phyloP scores from a whole-genome alignment of 2,329 filamentous ascomycete genomes.

The Orbilia quercus region DNA sequence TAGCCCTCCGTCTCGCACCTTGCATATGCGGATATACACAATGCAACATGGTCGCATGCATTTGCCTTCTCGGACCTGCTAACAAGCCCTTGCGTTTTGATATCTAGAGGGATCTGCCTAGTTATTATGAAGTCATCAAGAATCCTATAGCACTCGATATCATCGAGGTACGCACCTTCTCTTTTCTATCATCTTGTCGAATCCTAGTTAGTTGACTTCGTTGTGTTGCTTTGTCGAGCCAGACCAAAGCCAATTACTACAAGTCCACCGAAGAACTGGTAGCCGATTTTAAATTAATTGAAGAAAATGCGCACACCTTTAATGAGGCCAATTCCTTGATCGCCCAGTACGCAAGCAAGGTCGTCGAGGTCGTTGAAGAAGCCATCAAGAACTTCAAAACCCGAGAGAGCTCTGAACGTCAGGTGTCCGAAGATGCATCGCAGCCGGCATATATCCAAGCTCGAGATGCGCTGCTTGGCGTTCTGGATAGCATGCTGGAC shows the following conservation, averaged over 20 bases:
- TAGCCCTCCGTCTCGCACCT: too few species aligned
- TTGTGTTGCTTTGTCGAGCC: conserved; percentile 25
- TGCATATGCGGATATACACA: conserved; percentile 27
- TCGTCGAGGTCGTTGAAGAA: conserved; percentile 30
- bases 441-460: conserved; percentile 8
- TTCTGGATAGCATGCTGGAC: conserved; percentile 29
- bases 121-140: conserved; percentile 28
- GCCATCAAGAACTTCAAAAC: conserved; percentile 10
- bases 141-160: conserved; percentile 42
- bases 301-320: conserved; percentile 44
- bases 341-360: conserved; percentile 39
- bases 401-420: conserved; percentile 7
- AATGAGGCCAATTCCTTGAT: conserved; percentile 49
- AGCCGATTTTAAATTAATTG: conserved; percentile 47
- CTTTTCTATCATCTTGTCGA: too few species aligned
- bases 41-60: too few species aligned
- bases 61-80: conserved; percentile 29
- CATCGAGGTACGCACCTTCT: conserved; percentile 52
- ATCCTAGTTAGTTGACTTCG: conserved; percentile 18
- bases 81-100: conserved; percentile 41
- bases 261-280: conserved; percentile 35
- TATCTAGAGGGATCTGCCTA: conserved; percentile 35
- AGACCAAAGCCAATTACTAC: conserved; percentile 39
- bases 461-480: conserved; percentile 20
- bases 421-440: conserved; percentile 10